These are phyloP conservation scores for Acacia concinna DNA, from an alignment of 331 rosid genomes.

Conservation along the genomic window DNA sequence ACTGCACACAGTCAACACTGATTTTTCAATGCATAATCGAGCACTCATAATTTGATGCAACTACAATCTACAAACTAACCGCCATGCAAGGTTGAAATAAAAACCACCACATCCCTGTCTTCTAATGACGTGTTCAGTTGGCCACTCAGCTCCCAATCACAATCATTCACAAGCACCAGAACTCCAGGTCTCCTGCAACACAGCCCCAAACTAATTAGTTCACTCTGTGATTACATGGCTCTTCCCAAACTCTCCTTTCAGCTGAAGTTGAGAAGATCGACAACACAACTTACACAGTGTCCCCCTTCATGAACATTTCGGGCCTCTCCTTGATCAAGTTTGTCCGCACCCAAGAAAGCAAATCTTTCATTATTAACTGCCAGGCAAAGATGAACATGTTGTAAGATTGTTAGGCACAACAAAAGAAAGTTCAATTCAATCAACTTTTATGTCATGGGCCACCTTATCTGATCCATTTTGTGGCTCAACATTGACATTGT, in stretches of 20 bases:
- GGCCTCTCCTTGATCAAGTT: conserved; percentile 95
- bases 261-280: neutral
- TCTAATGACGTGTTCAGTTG: conserved; percentile 77
- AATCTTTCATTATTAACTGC: conserved; percentile 80
- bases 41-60: conserved; percentile 9
- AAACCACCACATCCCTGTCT: conserved; percentile 89
- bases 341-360: conserved; percentile 78
- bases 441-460: neutral
- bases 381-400: conserved; percentile 22
- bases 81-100: conserved; percentile 93
- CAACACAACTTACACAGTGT: conserved; percentile 74
- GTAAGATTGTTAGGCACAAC: neutral
- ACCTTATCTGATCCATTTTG: conserved; percentile 68
- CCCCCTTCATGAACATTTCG: conserved; percentile 98
- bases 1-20: neutral
- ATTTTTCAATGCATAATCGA: neutral
- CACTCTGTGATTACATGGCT: neutral
- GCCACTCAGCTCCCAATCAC: conserved; percentile 97
- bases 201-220: conserved; percentile 16
- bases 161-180: conserved; percentile 90
- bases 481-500: conserved; percentile 59
- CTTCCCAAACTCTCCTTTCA: neutral
- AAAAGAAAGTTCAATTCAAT: neutral
- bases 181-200: conserved; percentile 94
- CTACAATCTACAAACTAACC: conserved; percentile 52